Conservation (phyloP, 257 asterid genomes). For the Solanum sitiens region DNA sequence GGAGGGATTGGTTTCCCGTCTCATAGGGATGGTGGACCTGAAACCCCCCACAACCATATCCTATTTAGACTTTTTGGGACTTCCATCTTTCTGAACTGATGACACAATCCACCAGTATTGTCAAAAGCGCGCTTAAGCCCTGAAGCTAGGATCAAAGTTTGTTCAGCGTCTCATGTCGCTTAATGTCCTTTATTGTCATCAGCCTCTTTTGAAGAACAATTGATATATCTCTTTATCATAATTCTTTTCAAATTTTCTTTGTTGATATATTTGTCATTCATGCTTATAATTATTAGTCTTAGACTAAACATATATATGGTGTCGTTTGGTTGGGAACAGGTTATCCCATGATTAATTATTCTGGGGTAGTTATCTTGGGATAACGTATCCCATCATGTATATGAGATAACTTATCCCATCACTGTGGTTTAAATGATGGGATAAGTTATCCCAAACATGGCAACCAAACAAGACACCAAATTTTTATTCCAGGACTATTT, state of each 20-base stretch:
- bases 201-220: neutral
- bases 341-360: too few relatives aligned
- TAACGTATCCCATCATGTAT: neutral
- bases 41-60: neutral
- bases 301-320: neutral
- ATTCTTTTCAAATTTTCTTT: neutral
- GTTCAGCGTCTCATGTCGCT: neutral
- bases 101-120: neutral
- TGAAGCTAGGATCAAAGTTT: neutral
- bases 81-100: neutral
- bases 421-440: neutral
- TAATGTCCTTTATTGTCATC: neutral
- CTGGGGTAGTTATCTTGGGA: too few relatives aligned
- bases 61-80: neutral
- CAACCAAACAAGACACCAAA: neutral
- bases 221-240: neutral
- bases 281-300: neutral
- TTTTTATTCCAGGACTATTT: too few relatives aligned
- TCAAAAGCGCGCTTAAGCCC: neutral
- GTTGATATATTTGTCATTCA: neutral
- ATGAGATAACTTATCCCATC: neutral
- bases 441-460: neutral
- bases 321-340: too few relatives aligned
- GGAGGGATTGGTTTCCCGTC: neutral
- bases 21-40: neutral